Percentiles rank a stretch among this genome's conserved stretches.
Conservation (phyloP, 495 filamentous ascomycete genomes). For the Lasiosphaeria miniovina region DNA sequence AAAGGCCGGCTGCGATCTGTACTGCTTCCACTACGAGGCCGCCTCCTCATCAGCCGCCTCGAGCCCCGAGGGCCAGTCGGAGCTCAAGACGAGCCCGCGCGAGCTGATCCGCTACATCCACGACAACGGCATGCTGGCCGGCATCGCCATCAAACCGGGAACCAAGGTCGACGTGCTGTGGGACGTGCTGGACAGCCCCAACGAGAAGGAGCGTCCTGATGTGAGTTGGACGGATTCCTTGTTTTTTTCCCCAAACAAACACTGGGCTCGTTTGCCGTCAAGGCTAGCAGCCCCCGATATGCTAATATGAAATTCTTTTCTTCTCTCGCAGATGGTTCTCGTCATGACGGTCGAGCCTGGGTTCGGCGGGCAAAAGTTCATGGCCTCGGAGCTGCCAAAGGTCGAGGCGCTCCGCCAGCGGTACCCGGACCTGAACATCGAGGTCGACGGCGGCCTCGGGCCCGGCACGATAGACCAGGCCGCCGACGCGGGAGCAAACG, state of each 20-base stretch:
- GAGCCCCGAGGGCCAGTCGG: constrained; percentile 63
- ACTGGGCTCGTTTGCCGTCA: too few relatives aligned
- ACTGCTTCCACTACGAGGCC: constrained; percentile 99
- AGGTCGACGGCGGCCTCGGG: constrained; percentile 91
- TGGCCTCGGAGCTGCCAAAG: constrained; percentile 91
- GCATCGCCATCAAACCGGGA: constrained; percentile 92
- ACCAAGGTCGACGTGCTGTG: constrained; percentile 88
- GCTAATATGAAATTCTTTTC: not conserved
- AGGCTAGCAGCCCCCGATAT: too few relatives aligned
- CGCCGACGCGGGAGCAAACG: constrained; percentile 93
- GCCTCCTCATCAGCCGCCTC: constrained; percentile 79
- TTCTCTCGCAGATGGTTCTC: constrained; percentile 75
- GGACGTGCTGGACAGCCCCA: constrained; percentile 72
- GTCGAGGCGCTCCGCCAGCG: constrained; percentile 75
- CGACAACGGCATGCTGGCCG: constrained; percentile 81
- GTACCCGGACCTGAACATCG: constrained; percentile 92
- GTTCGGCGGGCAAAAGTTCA: constrained; percentile 98
- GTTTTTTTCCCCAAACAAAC: not conserved
- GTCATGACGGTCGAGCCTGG: constrained; percentile 98
- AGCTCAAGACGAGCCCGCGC: constrained; percentile 68
- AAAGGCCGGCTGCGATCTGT: constrained; percentile 90
- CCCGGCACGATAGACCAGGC: constrained; percentile 89
- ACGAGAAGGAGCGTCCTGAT: constrained; percentile 79
- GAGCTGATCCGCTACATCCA: constrained; percentile 90
- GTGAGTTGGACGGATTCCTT: constrained; percentile 49